Base-by-base conservation (phyloP, 2,329 filamentous ascomycete species). In the Pseudocercospora eumusae region DNA sequence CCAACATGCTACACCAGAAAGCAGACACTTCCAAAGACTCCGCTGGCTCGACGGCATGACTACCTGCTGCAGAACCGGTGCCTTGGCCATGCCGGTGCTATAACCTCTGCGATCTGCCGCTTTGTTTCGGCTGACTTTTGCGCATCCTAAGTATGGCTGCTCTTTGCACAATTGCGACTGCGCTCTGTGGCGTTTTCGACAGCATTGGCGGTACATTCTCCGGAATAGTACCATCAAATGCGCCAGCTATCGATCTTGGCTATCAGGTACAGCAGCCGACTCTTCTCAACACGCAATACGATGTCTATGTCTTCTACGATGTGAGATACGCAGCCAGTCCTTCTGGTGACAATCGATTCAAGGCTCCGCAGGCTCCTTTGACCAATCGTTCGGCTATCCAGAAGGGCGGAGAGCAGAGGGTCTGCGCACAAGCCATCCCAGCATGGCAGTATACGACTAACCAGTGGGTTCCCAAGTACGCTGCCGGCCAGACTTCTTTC, bases 301-400 rank as follows among this genome's bases (percentile, higher is more conserved):
- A 45, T 21, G 42, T 45, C n/a, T 45, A 45, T 21, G 42, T 45
- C 42, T 45, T 45, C 20, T 45, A 45, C 42, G 60, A 68, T 2
- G 68, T 73, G 6, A 68, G 70, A 15, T 73, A 67, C 47, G 71
- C 69, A 20, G 59, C 60, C 42, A 47, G 68, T 15, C 68, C 70
- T 1, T 53, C 59, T 3, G 71, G 70, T 3, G 60, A 65, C 11
- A 58, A 69, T 5, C 57, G 71, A 52, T 73, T 64, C 62, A 69
- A 69, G 45, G 63, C 66, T 11, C 71, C 71, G 21, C 64, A 66
- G 36, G 28, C 66, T 31, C 70, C 70, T 10, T 45, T 45, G 42
- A 45, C 42, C 10, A 45, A 45, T 45, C 42, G 42, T 21, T 20
- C 42, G 10, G 42, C 42, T 45, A 15, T 45, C 8, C 42, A 45